phyloP scores from a whole-genome alignment of 2,329 filamentous ascomycete species.

The Dactylellina sp. region DNA sequence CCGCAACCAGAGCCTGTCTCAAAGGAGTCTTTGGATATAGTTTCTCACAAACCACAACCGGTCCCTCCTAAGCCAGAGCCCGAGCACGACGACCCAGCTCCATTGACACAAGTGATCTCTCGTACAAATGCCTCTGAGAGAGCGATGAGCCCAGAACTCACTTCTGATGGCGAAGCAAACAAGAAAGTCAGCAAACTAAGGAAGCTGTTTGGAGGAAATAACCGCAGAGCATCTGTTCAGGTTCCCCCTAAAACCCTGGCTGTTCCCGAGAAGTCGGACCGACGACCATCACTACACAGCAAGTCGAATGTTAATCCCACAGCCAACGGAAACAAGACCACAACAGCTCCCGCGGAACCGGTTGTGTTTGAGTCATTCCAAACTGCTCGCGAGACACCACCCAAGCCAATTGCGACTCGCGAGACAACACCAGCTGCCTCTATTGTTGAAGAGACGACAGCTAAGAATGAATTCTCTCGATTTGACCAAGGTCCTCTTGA shows the following conservation, averaged over 20 bases:
- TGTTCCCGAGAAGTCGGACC: slow-evolving; percentile 38
- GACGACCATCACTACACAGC: slow-evolving; percentile 41
- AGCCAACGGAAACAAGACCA: slow-evolving; percentile 33
- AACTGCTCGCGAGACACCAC: slow-evolving; percentile 33
- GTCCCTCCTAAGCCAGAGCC: slow-evolving; percentile 58
- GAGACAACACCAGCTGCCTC: slow-evolving; percentile 49
- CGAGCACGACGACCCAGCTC: slow-evolving; percentile 56
- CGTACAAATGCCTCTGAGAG: slow-evolving; percentile 54
- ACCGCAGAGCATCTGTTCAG: slow-evolving; percentile 50
- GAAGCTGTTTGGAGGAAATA: slow-evolving; percentile 40
- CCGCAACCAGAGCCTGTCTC: slow-evolving; percentile 15
- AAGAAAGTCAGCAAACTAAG: slow-evolving; percentile 56
- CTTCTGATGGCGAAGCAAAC: slow-evolving; percentile 58
- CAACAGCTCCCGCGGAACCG: slow-evolving; percentile 18
- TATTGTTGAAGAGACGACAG: slow-evolving; percentile 41
- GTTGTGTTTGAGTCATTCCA: slow-evolving; percentile 28
- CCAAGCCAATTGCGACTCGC: slow-evolving; percentile 43
- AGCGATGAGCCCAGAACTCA: slow-evolving; percentile 61
- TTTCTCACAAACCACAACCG: slow-evolving; percentile 52
- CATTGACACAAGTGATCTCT: slow-evolving; percentile 32
- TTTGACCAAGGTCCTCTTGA: slow-evolving; percentile 91
- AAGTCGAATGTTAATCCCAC: slow-evolving; percentile 28
- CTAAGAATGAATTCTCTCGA: slow-evolving; percentile 68
- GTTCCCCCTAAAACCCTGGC: slow-evolving; percentile 33
- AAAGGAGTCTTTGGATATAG: slow-evolving; percentile 36